Evolutionary conservation across 176 grass and related monocot species (phyloP).

Genomic region (Oryza rufipogon): DNA sequence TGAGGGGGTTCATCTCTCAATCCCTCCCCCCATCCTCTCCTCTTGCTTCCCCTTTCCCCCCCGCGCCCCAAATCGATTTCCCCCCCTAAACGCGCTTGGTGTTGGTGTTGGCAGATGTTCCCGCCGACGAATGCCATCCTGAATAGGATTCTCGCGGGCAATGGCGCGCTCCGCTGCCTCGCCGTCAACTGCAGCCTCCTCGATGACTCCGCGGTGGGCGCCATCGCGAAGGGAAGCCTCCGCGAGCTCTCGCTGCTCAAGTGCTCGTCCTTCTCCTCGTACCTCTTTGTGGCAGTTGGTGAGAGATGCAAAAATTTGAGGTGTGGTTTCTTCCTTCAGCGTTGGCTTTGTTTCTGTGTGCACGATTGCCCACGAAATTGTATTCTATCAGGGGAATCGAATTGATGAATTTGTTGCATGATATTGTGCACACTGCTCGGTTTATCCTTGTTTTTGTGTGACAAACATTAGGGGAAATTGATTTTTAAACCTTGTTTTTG

Average conservation of each 20-base stretch:
- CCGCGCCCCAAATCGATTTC: conserved; percentile 6
- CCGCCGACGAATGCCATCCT: conserved; percentile 57
- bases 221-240: conserved; percentile 68
- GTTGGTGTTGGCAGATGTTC: conserved; percentile 49
- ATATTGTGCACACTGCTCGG: background rate
- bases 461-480: background rate
- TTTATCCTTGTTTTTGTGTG: conserved; percentile 1
- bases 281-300: conserved; percentile 62
- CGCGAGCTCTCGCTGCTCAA: conserved; percentile 74
- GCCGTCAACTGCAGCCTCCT: conserved; percentile 72
- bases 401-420: background rate
- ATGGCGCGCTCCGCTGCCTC: conserved; percentile 55
- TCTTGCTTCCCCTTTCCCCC: background rate
- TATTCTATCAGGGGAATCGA: background rate
- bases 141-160: conserved; percentile 61
- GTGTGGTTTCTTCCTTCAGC: conserved; percentile 35
- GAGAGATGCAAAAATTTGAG: conserved; percentile 69
- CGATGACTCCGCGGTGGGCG: conserved; percentile 56
- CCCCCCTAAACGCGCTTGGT: conserved; percentile 34
- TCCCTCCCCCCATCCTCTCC: background rate
- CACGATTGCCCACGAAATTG: background rate
- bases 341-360: background rate
- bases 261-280: conserved; percentile 63
- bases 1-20: conserved; percentile 14
- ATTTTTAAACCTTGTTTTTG: background rate